These are phyloP conservation scores for Diplogelasinospora grovesii DNA, from an alignment of 495 filamentous ascomycete species.

Conservation along the genomic window DNA sequence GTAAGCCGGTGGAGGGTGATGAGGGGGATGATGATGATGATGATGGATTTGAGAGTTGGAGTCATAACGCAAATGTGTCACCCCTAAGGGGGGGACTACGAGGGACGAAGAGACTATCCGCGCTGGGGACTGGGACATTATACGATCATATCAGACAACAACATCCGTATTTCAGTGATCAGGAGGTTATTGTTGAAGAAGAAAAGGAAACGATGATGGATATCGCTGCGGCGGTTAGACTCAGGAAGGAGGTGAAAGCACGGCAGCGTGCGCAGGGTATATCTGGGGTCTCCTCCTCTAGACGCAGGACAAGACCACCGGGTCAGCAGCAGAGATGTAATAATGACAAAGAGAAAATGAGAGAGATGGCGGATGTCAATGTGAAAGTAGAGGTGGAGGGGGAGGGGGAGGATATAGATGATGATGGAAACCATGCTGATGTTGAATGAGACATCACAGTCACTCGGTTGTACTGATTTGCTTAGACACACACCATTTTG, in stretches of 20 bases:
- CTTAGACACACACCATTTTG: no score
- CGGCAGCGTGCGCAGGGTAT: conserved; percentile 13
- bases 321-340: no score
- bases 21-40: not conserved
- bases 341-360: no score
- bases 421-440: conserved; percentile 16
- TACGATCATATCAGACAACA: not conserved
- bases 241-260: conserved; percentile 29
- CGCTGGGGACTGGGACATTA: no score
- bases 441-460: no score
- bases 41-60: not conserved
- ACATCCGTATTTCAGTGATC: conserved; percentile 1
- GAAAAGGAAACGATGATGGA: conserved; percentile 19
- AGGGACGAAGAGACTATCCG: conserved; percentile 8
- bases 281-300: no score
- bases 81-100: not conserved
- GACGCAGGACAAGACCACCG: no score
- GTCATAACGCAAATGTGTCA: no score
- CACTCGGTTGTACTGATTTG: no score
- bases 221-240: conserved; percentile 18
- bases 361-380: no score
- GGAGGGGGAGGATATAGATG: not conserved
- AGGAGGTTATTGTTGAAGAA: conserved; percentile 10
- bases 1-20: conserved; percentile 1
- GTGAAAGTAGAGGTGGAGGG: not conserved